These are phyloP conservation scores for Pelargonium myrrhifolium DNA, from an alignment of 441 rosid genomes.

Conservation along the genomic window DNA sequence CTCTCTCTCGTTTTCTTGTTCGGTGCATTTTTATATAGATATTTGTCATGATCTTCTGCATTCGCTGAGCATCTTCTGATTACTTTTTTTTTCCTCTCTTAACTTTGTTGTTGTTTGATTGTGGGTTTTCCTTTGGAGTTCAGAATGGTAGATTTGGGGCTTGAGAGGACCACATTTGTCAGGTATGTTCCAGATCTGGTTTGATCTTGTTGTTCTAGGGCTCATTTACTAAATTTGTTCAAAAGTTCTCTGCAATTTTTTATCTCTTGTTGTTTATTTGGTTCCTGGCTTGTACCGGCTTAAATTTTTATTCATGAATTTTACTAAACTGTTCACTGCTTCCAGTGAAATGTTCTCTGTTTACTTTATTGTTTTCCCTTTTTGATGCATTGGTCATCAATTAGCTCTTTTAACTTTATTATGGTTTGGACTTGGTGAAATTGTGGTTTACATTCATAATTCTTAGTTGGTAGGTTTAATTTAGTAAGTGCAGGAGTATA, in stretches of 20 bases:
- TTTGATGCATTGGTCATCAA: background rate
- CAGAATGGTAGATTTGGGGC: constrained; percentile 41
- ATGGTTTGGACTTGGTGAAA: background rate
- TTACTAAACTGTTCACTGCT: background rate
- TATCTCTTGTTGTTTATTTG: background rate
- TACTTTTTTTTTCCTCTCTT: background rate
- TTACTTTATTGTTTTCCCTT: background rate
- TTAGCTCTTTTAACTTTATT: background rate
- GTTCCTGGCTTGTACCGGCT: too few relatives aligned
- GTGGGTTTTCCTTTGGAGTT: constrained; percentile 16
- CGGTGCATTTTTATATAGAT: background rate
- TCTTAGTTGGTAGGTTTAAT: background rate
- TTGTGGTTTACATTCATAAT: background rate
- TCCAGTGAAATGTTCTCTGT: background rate
- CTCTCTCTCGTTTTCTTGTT: background rate
- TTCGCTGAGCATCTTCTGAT: background rate
- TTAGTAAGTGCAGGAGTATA: background rate
- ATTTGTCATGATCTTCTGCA: background rate
- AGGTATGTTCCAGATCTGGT: constrained; percentile 64
- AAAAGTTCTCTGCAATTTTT: background rate
- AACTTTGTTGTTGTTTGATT: background rate
- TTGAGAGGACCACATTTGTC: constrained; percentile 26
- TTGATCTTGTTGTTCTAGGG: background rate
- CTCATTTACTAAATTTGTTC: too few relatives aligned
- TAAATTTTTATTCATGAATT: too few relatives aligned